These are phyloP conservation scores for Fraxinus excelsior DNA, from an alignment of 257 asterid species.

Conservation along the genomic window DNA sequence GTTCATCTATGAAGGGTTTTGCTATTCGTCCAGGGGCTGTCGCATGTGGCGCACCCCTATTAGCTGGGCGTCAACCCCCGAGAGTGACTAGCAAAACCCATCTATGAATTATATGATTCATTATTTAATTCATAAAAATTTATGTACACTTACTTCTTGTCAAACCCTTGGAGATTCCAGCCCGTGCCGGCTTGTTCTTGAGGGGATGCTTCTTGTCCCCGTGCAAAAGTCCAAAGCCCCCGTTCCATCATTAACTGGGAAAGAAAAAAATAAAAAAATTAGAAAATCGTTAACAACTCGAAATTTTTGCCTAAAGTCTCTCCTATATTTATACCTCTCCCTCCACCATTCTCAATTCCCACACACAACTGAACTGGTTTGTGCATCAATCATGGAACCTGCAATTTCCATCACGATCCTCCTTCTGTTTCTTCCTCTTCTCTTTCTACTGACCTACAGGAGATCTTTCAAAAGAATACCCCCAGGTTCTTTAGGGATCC, in stretches of 20 bases:
- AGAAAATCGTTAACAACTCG: too few relatives aligned
- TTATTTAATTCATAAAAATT: too few relatives aligned
- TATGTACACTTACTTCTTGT: too few relatives aligned
- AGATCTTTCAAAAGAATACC: constrained; percentile 4
- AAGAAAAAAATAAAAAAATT: too few relatives aligned
- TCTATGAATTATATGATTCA: too few relatives aligned
- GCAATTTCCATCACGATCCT: not conserved
- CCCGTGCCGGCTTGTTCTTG: not conserved
- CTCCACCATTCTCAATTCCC: not conserved
- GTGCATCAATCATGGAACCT: not conserved
- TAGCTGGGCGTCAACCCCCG: too few relatives aligned
- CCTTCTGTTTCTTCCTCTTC: not conserved
- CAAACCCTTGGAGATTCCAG: not conserved
- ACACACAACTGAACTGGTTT: not conserved
- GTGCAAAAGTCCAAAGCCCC: not conserved
- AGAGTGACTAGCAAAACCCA: too few relatives aligned
- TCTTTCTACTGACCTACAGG: not conserved
- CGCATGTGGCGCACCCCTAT: too few relatives aligned
- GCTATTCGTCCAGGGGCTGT: too few relatives aligned
- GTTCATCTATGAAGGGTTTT: too few relatives aligned
- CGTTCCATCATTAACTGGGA: not conserved
- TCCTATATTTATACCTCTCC: not conserved
- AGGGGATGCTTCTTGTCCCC: not conserved
- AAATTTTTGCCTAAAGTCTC: not conserved
- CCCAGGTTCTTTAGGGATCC: constrained; percentile 27